phyloP scores from a whole-genome alignment of 23 red algal genomes.

The Pyropia yezoensis region DNA sequence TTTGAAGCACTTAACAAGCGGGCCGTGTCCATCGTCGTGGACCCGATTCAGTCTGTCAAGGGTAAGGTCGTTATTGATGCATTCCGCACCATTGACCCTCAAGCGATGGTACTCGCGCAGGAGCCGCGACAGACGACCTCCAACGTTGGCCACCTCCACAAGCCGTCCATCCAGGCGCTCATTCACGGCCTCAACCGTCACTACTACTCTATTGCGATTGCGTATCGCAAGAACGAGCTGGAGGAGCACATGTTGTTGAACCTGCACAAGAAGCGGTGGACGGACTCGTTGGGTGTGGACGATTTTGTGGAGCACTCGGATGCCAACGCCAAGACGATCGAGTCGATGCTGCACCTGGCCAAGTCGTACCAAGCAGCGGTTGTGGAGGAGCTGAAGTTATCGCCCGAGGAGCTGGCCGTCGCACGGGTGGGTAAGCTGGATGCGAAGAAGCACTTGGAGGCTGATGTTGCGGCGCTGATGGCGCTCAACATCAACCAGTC shows the following conservation, averaged over 20 bases:
- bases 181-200: conserved; percentile 99
- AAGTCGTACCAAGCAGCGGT: conserved; percentile 76
- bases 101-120: conserved; percentile 77
- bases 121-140: conserved; percentile 98
- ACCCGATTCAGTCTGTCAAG: conserved; percentile 94
- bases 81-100: conserved; percentile 87
- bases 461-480: conserved; percentile 64
- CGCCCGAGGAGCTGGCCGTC: conserved; percentile 77
- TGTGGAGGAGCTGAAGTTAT: conserved; percentile 82
- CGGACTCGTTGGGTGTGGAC: conserved; percentile 45
- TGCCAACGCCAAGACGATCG: conserved; percentile 52
- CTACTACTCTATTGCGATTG: conserved; percentile 94
- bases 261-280: conserved; percentile 96
- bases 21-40: conserved; percentile 92
- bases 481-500: conserved; percentile 86
- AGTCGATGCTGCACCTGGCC: conserved; percentile 79
- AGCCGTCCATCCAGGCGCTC: conserved; percentile 96
- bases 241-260: conserved; percentile 98
- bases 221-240: conserved; percentile 95
- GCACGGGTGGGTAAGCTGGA: conserved; percentile 95
- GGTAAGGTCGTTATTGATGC: conserved; percentile 99
- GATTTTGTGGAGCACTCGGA: conserved; percentile 62
- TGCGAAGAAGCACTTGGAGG: conserved; percentile 78
- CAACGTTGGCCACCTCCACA: conserved; percentile 90
- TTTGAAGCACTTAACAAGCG: conserved; percentile 97